A percentile compares a stretch with the other conserved stretches of the same genome.
Evolutionary conservation across 169 alveolate genomes (phyloP).

Genomic region (Pseudocohnilembus persalinus): DNA sequence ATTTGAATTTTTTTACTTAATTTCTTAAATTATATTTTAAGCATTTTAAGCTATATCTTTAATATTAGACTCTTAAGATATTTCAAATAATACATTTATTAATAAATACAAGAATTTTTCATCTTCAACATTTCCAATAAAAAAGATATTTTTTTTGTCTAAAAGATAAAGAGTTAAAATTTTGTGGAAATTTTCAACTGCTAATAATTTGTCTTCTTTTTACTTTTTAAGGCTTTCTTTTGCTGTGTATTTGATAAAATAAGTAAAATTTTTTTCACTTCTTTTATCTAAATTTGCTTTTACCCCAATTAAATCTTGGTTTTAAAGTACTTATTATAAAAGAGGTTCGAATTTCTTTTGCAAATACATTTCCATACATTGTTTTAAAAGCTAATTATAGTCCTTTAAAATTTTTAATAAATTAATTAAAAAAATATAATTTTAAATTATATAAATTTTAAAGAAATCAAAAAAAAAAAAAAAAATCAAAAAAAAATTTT

Average conservation of each 20-base stretch:
- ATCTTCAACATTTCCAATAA: background rate
- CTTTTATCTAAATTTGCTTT: conserved; percentile 21
- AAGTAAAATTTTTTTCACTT: conserved; percentile 13
- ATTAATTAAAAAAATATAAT: too few relatives aligned
- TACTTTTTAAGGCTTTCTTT: conserved; percentile 18
- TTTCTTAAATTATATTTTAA: too few relatives aligned
- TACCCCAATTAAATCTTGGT: conserved; percentile 15
- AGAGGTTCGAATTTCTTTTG: background rate
- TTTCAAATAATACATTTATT: background rate
- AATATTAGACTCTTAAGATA: background rate
- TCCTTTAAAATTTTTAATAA: too few relatives aligned
- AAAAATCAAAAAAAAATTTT: too few relatives aligned
- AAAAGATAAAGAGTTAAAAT: too few relatives aligned
- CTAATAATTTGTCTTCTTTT: background rate
- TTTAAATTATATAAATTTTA: too few relatives aligned
- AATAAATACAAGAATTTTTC: background rate
- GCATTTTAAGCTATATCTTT: background rate
- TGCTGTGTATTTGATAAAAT: background rate
- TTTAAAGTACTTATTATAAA: background rate
- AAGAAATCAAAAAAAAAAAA: background rate
- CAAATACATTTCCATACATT: conserved; percentile 8
- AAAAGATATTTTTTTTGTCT: background rate
- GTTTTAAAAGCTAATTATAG: background rate
- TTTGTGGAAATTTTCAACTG: background rate
- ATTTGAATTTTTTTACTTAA: too few relatives aligned